A percentile compares a stretch with the other conserved stretches of the same genome.
phyloP scores from a whole-genome alignment of 2,329 filamentous ascomycete species.

The Ustulina deusta region DNA sequence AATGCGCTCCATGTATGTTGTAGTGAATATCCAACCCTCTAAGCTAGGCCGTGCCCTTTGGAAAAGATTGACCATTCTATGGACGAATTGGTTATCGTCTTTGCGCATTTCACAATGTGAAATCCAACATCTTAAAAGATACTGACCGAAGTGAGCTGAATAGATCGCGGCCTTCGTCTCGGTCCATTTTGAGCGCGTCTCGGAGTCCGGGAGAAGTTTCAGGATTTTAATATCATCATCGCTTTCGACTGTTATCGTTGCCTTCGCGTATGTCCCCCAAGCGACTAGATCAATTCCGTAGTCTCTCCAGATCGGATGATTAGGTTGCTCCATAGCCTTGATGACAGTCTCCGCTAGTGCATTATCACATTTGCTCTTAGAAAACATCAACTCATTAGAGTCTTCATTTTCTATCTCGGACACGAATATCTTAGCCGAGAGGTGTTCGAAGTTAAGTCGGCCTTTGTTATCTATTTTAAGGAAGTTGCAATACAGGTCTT shows the following conservation, averaged over 20 bases:
- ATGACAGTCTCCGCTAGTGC: background rate
- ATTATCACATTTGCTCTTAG: background rate
- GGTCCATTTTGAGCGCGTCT: too few relatives aligned
- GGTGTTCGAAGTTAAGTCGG: slow-evolving; percentile 5
- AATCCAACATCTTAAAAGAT: background rate
- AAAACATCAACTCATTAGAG: background rate
- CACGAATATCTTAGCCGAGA: slow-evolving; percentile 12
- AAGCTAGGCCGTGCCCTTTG: background rate
- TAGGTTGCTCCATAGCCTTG: slow-evolving; percentile 6
- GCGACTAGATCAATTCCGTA: background rate
- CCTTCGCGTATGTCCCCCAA: background rate
- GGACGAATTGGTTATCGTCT: background rate
- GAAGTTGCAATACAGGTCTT: slow-evolving; percentile 10
- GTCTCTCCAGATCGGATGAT: background rate
- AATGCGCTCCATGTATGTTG: background rate
- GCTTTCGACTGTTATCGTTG: too few relatives aligned
- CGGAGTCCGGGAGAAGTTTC: too few relatives aligned
- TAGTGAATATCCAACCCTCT: background rate
- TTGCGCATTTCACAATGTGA: background rate
- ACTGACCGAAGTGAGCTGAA: background rate
- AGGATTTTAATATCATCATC: too few relatives aligned
- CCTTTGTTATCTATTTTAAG: background rate
- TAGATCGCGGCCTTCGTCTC: background rate
- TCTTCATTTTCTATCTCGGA: slow-evolving; percentile 7
- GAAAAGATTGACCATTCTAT: too few relatives aligned